These are phyloP conservation scores for Globisporangium ultimum DNA, from an alignment of 352 stramenopile species.

Conservation along the genomic window DNA sequence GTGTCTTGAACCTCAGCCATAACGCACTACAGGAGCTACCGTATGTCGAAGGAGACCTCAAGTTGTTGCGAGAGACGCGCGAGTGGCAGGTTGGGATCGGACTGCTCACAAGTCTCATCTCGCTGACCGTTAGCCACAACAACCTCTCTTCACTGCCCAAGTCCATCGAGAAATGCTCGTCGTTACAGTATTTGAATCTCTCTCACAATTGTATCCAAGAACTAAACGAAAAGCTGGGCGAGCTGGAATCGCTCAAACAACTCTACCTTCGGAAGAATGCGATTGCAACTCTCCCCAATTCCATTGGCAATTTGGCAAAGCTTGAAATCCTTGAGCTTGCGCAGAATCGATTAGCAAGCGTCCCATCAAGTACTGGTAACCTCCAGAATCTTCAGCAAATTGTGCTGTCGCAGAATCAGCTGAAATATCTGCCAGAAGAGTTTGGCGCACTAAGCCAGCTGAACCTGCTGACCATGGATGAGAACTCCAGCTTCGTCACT, in stretches of 20 bases:
- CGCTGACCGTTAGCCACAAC: conserved; percentile 59
- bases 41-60: conserved; percentile 65
- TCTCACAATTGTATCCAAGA: conserved; percentile 39
- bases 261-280: conserved; percentile 44
- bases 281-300: conserved; percentile 34
- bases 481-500: conserved; percentile 33
- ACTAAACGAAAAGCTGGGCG: conserved; percentile 40
- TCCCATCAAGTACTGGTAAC: conserved; percentile 39
- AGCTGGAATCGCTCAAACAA: conserved; percentile 29
- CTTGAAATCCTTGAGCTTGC: conserved; percentile 37
- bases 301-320: conserved; percentile 28
- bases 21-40: conserved; percentile 52
- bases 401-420: conserved; percentile 33
- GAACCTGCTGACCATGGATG: conserved; percentile 31
- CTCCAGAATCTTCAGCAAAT: conserved; percentile 40
- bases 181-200: conserved; percentile 46
- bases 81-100: conserved; percentile 73
- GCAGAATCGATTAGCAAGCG: conserved; percentile 34
- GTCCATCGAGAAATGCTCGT: conserved; percentile 45
- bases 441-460: conserved; percentile 30
- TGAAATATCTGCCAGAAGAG: conserved; percentile 38
- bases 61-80: conserved; percentile 61
- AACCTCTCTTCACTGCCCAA: conserved; percentile 31
- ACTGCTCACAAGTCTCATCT: conserved; percentile 31
- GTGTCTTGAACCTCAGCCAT: conserved; percentile 45